Base-by-base conservation (phyloP, 1,284 basidiomycete genomes). In the Rhizoctonia solani region DNA sequence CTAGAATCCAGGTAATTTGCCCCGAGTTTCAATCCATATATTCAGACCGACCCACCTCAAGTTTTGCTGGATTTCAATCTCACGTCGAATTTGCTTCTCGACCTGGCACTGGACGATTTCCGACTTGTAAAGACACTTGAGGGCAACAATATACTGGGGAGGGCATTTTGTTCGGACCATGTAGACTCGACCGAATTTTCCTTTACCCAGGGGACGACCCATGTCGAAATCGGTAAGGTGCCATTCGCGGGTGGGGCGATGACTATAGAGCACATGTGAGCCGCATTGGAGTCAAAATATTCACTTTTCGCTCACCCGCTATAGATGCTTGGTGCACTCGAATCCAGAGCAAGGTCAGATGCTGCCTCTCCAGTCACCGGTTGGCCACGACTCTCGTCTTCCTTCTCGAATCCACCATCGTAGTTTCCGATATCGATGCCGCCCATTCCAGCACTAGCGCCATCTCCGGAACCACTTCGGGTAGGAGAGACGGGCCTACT, bases 11-110 rank as follows among this genome's bases (percentile, higher is more conserved):
- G 11, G n/a, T 21, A 9, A 21, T 2, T 55, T 49, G 41, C 6
- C 19, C 37, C 29, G 19, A 52, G 37, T 21, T 56, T 8, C 54
- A 34, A 29, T 5, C 37, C 19, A 1, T 54, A 4, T 30, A 42
- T 14, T 6, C 16, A 67, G 14, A n/a, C 25, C 16, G 27, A 39
- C 79, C 63, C 61, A 81, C 81, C 82, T 86, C 50, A 98, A 83
- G 79, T 99, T 96, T 78, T 95, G 93, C 75, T 99, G 97, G 71
- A 99, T 99, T 78, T 99, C 97, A 73, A 99, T 98, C 79, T 99
- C 97, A 59, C 97, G 85, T 47, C 97, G 85, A 58, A 97, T 90
- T 77, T 99, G 96, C 74, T 92, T 94, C 81, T 97, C 93, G 56
- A 94, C 91, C 72, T 87, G 86, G 69, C 87, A 87, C 73, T 90